Conservation (phyloP, 2,329 filamentous ascomycete genomes). For the Fusarium chuoi region DNA sequence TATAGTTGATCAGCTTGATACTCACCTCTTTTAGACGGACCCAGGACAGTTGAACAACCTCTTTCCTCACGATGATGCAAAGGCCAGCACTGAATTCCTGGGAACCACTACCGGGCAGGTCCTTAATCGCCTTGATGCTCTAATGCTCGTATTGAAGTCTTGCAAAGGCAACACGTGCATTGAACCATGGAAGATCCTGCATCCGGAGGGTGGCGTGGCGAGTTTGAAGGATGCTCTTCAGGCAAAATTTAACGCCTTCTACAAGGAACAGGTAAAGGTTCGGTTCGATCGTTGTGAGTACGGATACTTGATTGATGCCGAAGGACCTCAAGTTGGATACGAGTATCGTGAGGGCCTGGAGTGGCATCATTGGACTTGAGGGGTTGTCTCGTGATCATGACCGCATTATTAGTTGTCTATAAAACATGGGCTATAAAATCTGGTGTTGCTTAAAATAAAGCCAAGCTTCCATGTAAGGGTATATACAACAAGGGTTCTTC, state of each 20-base stretch:
- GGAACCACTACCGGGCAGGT: slow-evolving; percentile 50
- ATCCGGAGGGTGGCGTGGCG: slow-evolving; percentile 62
- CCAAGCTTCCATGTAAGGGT: neutral
- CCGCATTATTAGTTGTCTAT: neutral
- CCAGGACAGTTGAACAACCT: slow-evolving; percentile 63
- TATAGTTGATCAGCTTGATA: neutral
- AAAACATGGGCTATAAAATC: neutral
- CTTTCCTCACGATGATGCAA: neutral
- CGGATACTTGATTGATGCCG: slow-evolving; percentile 66
- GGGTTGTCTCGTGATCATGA: neutral
- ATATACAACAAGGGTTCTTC: neutral
- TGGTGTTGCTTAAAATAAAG: neutral
- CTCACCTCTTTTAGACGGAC: slow-evolving; percentile 54
- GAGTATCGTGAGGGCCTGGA: slow-evolving; percentile 43
- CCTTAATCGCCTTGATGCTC: slow-evolving; percentile 63
- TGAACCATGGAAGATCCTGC: slow-evolving; percentile 66
- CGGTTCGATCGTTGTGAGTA: slow-evolving; percentile 63
- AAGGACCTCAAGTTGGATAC: slow-evolving; percentile 59
- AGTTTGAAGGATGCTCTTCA: slow-evolving; percentile 63
- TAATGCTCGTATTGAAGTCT: slow-evolving; percentile 70
- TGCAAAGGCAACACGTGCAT: slow-evolving; percentile 65
- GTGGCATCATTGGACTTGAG: slow-evolving; percentile 45
- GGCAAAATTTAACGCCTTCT: slow-evolving; percentile 62
- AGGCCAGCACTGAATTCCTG: slow-evolving; percentile 23
- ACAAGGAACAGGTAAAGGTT: slow-evolving; percentile 59